Percentiles rank a stretch among this genome's conserved stretches.
Evolutionary conservation across 768 basidiomycete genomes (phyloP).

Genomic region (Cystobasidiopsis lactophilus): DNA sequence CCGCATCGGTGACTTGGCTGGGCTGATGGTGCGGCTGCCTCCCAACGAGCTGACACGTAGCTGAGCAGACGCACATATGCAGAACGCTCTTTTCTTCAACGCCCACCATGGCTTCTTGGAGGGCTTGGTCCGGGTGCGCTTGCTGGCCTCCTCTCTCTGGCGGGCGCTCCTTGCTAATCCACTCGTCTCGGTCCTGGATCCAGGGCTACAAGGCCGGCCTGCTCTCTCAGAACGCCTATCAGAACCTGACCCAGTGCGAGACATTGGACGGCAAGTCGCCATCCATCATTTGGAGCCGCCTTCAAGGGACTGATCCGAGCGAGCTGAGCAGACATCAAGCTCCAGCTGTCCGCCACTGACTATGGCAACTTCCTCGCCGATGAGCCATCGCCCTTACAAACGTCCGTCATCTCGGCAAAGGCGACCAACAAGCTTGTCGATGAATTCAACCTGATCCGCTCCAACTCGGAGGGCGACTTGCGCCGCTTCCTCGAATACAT

Average conservation of each 20-base stretch:
- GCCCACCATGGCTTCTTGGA: conserved; percentile 28
- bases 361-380: conserved; percentile 97
- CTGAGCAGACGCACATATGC: too few relatives aligned
- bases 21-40: too few relatives aligned
- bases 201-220: conserved; percentile 87
- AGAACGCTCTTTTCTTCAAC: conserved; percentile 27
- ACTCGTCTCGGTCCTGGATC: conserved; percentile 26
- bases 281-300: not conserved
- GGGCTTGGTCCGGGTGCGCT: conserved; percentile 23
- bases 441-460: conserved; percentile 85
- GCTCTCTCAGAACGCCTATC: conserved; percentile 68
- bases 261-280: conserved; percentile 57
- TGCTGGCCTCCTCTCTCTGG: not conserved
- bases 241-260: conserved; percentile 90
- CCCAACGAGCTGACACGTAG: too few relatives aligned
- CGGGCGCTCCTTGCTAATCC: not conserved
- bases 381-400: conserved; percentile 66
- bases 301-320: not conserved
- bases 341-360: conserved; percentile 86
- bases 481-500: conserved; percentile 91
- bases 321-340: conserved; percentile 51
- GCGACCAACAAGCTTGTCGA: conserved; percentile 87
- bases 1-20: too few relatives aligned
- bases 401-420: conserved; percentile 86
- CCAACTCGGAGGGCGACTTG: conserved; percentile 73